phyloP scores from a whole-genome alignment of 2,329 filamentous ascomycete genomes.

The Calonectria pauciramosa region DNA sequence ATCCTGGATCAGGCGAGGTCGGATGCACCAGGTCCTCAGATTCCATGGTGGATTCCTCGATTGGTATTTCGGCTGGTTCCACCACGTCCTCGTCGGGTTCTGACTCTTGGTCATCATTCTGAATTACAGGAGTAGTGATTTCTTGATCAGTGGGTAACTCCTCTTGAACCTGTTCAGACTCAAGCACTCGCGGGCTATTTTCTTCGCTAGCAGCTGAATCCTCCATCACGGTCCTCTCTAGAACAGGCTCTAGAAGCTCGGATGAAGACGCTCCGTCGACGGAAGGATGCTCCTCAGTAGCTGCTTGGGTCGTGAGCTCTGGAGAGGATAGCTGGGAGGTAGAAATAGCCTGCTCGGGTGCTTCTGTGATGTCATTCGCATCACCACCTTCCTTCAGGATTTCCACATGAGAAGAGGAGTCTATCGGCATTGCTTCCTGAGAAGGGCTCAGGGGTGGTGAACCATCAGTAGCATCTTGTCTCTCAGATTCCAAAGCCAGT shows the following conservation, averaged over 20 bases:
- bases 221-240: not conserved
- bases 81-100: not conserved
- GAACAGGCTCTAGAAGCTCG: conserved; percentile 7
- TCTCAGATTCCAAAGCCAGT: not conserved
- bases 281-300: conserved; percentile 8
- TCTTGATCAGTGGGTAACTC: not conserved
- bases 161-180: not conserved
- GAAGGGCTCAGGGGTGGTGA: not conserved
- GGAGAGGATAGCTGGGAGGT: conserved; percentile 9
- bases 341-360: not conserved
- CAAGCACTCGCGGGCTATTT: not conserved
- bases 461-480: not conserved
- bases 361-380: not conserved
- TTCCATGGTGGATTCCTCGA: not conserved
- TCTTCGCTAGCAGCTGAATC: not conserved
- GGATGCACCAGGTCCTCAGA: not conserved
- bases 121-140: not conserved
- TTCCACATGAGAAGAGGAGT: not conserved
- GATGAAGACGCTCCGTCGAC: conserved; percentile 7
- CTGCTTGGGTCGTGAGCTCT: not conserved
- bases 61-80: not conserved
- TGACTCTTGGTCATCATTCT: not conserved
- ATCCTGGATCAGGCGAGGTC: not conserved
- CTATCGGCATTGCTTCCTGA: not conserved
- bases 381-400: conserved; percentile 1